Base-by-base conservation (phyloP, 257 asterid genomes). In the Orobanche coerulescens region DNA sequence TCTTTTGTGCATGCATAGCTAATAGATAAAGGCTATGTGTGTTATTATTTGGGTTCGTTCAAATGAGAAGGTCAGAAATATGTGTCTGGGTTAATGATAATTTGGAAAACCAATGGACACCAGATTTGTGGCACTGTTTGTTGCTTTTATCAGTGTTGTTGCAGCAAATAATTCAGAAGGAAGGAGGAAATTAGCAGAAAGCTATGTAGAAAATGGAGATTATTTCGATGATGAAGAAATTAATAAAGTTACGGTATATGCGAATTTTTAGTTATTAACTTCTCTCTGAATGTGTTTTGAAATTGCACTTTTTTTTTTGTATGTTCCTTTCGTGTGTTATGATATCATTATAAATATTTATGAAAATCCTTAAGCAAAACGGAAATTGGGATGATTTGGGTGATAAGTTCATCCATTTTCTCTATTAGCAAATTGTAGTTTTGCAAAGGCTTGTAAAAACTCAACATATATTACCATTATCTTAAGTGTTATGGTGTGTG, bases 151-250 rank as follows among this genome's bases (percentile, higher is more conserved):
- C 34, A 82, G 81, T 61, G 70, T 78, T 74, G 73, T 74, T 63
- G 77, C 81, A 18, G 78, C 84, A 3, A 78, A 63, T 70, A 43
- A 74, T 67, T 80, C 90, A n/a, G 82, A 79, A 56, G 84, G 83
- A 9, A 71, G 70, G 73, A 69, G 80, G 71, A 81, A 80, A 68
- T 70, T 78, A 48, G 79, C 70, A 2, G 78, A 71, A 46, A 77
- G 69, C 59, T 34, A 63, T 54, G 33, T 46, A 11, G 72, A 65
- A 9, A 10, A 58, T 52, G 73, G 63, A 43, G n/a, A 36, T 55
- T 50, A 75, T 24, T 52, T 55, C 69, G 58, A 67, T 54, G 22
- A 48, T 62, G 74, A 39, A 56, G 79, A 68, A 24, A 49, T 75
- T 12, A 40, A 64, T 54, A 62, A 61, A 49, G 61, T 73, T 11